Base-by-base conservation (phyloP, 129 eudicot species). In the Arctium minus region DNA sequence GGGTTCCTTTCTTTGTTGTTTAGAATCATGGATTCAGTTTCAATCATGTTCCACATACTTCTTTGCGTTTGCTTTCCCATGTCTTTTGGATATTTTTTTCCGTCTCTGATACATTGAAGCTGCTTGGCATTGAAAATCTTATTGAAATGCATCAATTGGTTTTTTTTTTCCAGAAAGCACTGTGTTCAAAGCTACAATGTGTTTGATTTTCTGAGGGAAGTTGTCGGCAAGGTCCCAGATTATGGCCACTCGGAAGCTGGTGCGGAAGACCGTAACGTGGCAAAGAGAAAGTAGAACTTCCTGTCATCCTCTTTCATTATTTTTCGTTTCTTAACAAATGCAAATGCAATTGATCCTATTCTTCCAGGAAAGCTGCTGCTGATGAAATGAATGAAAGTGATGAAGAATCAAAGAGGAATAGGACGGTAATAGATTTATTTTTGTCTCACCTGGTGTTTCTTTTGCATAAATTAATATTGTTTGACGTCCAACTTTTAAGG, bases 151-250 rank as follows among this genome's bases (percentile, higher is more conserved):
- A 50, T 46, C 17, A 53, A 48, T 56, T 15, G 2, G 3, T 31
- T 76, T 44, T 13, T 36, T 5, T 39, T 5, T 12, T 64, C 65
- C 90, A 94, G 98, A 82, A 94, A 94, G 79, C 90, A 94, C 77
- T 94, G 97, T 81, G 91, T 94, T 15, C 91, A 92, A 62, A 92
- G 93, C 85, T 90, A 89, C 75, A 94, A 89, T 35, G 97, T 92
- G 84, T 94, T 87, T 83, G 98, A 92, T 84, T 94, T 94, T 85
- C 91, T 92, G 86, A 89, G 85, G 89, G 97, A 92, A 81, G 97
- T 94, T 78, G 98, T 94, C 64, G 87, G 90, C 85, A 92, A 92
- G 87, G 98, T 94, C 88, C 98, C 98, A 72, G 94, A 92, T 82
- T 92, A 90, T 88, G 94, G 97, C 70, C 81, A 87, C 80, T 87